Evolutionary conservation across 2,329 filamentous ascomycete species (phyloP), one percentile per base, ranked within the genome.

Genomic region (Zelopaecilomyces penicillatus): DNA sequence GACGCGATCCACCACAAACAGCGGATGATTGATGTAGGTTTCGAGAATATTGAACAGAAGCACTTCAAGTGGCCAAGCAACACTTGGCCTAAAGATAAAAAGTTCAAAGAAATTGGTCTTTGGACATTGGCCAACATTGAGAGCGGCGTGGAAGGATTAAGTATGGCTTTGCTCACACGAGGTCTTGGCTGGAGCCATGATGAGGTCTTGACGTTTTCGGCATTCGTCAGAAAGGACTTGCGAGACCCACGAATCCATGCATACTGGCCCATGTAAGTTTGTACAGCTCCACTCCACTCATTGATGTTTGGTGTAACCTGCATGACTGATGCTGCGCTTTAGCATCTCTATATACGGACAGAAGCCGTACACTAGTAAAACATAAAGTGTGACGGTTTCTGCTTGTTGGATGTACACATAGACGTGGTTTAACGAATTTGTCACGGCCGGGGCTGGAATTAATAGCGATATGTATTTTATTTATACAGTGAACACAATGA

Each of bases 31-130:
- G 70, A 72, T 9, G 74, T 69, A 0, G 78, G 78, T 1, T 80
- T 80, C 49, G 60, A 65, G 37, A 67, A 78, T 43, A 68, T 81
- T 0, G 59, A 59, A 0, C 69, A 76, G 53, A 59, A 65, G 2
- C 53, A 71, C 5, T 72, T 65, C 52, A 73, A 69, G 55, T 70
- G 74, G 61, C 75, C 75, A 1, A 65, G 65, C 31, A 74, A 71
- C 51, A 56, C 63, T 8, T 80, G 76, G 75, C 69, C 74, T 0
- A 70, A 68, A 37, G 69, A 76, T 35, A 63, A 64, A 28, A 66
- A 66, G 26, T 60, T 71, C 37, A 77, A 75, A 54, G 66, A 74
- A 44, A 53, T 74, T 6, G 73, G 72, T 49, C 44, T 39, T 43
- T 49, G 50, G 50, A 47, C 49, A 41, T 49, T 47, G 39, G 41